Evolutionary conservation across 140 eudicot species (phyloP).

Genomic region (Anethum foeniculum): DNA sequence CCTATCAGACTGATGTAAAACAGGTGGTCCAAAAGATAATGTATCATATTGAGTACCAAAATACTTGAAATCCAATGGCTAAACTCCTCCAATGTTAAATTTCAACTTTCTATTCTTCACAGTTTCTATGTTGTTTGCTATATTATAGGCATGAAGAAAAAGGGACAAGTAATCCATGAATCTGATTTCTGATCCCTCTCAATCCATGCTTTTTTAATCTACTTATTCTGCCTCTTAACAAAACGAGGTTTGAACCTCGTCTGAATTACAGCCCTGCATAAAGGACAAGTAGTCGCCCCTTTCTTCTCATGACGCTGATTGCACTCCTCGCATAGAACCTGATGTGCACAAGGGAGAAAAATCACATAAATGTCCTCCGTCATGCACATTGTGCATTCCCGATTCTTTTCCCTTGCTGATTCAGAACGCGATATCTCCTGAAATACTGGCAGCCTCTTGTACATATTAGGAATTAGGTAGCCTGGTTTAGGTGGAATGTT

Average conservation of each 20-base stretch:
- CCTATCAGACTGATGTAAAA: background rate
- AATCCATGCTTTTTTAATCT: background rate
- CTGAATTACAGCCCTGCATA: constrained; percentile 67
- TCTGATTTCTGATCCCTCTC: background rate
- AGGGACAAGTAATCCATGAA: background rate
- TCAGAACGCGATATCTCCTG: constrained; percentile 19
- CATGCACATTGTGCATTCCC: constrained; percentile 80
- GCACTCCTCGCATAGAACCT: constrained; percentile 57
- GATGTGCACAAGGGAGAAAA: constrained; percentile 75
- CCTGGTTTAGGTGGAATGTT: constrained; percentile 17
- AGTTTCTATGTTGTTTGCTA: background rate
- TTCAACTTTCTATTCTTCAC: constrained; percentile 3
- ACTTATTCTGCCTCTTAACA: background rate
- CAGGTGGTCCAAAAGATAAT: background rate
- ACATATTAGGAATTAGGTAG: constrained; percentile 13
- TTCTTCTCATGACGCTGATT: constrained; percentile 83
- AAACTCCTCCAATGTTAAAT: background rate
- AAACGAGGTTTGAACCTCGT: constrained; percentile 36
- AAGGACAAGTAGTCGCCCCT: constrained; percentile 93
- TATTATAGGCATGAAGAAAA: background rate
- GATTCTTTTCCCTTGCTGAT: constrained; percentile 19
- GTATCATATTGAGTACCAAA: background rate
- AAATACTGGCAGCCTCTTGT: constrained; percentile 23
- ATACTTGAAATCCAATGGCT: background rate
- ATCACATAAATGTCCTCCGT: constrained; percentile 47